Base-by-base conservation (phyloP, 2,329 filamentous ascomycete genomes). In the Macroventuria anomochaeta region DNA sequence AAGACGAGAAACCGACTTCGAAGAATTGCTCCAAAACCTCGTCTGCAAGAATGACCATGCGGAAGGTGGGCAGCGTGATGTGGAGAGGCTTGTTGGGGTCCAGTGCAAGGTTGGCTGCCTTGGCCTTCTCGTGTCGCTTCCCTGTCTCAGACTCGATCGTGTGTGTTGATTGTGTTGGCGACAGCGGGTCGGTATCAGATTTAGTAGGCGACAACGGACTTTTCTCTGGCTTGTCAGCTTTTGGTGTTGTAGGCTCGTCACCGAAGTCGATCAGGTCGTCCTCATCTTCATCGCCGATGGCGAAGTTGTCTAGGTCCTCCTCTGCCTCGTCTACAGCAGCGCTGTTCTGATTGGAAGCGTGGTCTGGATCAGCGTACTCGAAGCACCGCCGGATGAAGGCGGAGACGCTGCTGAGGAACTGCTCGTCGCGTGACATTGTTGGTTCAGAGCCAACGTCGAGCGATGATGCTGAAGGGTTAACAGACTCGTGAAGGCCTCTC, bases 11-110 rank as follows among this genome's bases (percentile, higher is more conserved):
- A 33, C 92, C 96, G 0, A 91, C 90, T 77, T 99, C 95, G 72
- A 99, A 99, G 77, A 99, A 99, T 64, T 96, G 90, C 69, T 99
- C 93, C 5, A 99, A 85, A 0, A 96, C 83, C 74, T 99, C 95
- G 69, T 99, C 95, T 36, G 95, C 95, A 7, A 99, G 85, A 8
- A 99, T 90, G 3, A 99, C 92, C 95, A 99, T 99, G 61, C 95
- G 89, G 83, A 99, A 99, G 0, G 95, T 99, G 1, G 95, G 95
- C 1, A 99, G 83, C 0, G 95, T 97, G 69, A 99, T 97, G 72
- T 97, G 90, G 0, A 99, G 83, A 6, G 95, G 95, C 59, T 96
- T 93, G 21, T 91, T 88, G 2, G 95, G 95, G 71, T 99, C 93
- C 3, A 99, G 83, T 0, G 95, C 95, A 7, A 88, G 86, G 70